phyloP scores from a whole-genome alignment of 2,329 filamentous ascomycete genomes.

The Epicoccum sorghinum region DNA sequence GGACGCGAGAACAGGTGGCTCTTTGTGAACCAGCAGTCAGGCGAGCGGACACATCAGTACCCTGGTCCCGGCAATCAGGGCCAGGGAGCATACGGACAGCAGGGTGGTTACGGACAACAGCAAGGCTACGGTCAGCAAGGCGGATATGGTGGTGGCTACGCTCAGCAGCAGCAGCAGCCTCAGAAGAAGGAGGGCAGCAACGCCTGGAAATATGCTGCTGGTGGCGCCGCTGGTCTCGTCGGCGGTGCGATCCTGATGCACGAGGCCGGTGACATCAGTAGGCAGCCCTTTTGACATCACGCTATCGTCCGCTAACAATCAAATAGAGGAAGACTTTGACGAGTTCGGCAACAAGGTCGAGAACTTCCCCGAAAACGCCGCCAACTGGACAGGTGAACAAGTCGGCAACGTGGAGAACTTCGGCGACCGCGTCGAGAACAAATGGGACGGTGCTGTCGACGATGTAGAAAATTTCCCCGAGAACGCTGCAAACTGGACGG shows the following conservation, averaged over 20 bases:
- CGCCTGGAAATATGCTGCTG: slow-evolving; percentile 36
- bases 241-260: slow-evolving; percentile 35
- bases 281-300: not conserved
- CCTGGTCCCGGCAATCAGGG: slow-evolving; percentile 17
- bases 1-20: slow-evolving; percentile 29
- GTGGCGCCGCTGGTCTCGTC: slow-evolving; percentile 30
- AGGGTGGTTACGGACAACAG: slow-evolving; percentile 21
- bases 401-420: slow-evolving; percentile 33
- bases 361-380: slow-evolving; percentile 32
- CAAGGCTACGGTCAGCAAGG: slow-evolving; percentile 13
- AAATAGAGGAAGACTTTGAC: slow-evolving; percentile 26
- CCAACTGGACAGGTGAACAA: slow-evolving; percentile 30
- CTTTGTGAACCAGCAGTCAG: slow-evolving; percentile 35
- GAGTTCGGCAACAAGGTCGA: slow-evolving; percentile 25
- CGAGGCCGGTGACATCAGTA: slow-evolving; percentile 34
- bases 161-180: slow-evolving; percentile 11
- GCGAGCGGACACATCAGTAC: slow-evolving; percentile 32
- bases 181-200: slow-evolving; percentile 30
- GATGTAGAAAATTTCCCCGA: slow-evolving; percentile 34
- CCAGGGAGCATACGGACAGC: slow-evolving; percentile 23
- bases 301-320: slow-evolving; percentile 2
- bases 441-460: slow-evolving; percentile 27
- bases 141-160: slow-evolving; percentile 19
- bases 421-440: slow-evolving; percentile 28
- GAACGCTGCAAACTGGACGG: slow-evolving; percentile 29